Conservation (phyloP, 352 stramenopile species). For the Aphanomyces euteiches region DNA sequence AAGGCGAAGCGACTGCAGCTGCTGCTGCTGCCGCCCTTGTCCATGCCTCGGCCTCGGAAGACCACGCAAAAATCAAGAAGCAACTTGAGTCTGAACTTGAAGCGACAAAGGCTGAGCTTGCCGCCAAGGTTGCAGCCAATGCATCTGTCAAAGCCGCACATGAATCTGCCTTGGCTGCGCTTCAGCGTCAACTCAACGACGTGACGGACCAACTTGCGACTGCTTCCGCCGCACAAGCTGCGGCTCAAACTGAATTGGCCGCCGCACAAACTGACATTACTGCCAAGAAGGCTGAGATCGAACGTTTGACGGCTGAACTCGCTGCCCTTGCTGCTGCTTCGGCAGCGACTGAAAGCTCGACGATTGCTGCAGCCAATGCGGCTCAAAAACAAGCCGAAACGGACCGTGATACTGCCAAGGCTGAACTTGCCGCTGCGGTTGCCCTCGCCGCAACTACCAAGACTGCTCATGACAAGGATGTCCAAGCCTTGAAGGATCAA, state of each 20-base stretch:
- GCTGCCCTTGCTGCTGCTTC: not conserved
- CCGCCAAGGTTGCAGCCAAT: not conserved
- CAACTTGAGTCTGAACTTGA: conserved; percentile 1
- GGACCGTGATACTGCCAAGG: not conserved
- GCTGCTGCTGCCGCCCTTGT: not conserved
- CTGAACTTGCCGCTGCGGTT: not conserved
- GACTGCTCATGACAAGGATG: not conserved
- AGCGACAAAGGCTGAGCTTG: conserved; percentile 3
- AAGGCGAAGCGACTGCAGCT: conserved; percentile 19
- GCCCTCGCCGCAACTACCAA: not conserved
- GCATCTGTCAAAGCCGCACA: not conserved
- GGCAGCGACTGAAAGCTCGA: not conserved
- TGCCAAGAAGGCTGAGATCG: conserved; percentile 11
- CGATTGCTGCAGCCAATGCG: not conserved
- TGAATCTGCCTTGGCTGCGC: conserved; percentile 1
- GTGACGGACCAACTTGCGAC: conserved; percentile 8
- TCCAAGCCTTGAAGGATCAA: conserved; percentile 2
- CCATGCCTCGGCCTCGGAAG: not conserved
- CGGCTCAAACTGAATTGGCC: conserved; percentile 3
- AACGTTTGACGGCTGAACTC: conserved; percentile 2
- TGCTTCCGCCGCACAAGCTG: conserved; percentile 3
- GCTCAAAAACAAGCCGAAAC: not conserved
- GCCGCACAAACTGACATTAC: not conserved
- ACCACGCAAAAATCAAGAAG: not conserved
- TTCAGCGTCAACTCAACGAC: conserved; percentile 2